These are phyloP conservation scores for Kwoniella newhampshirensis DNA, from an alignment of 768 basidiomycete genomes.

Conservation along the genomic window DNA sequence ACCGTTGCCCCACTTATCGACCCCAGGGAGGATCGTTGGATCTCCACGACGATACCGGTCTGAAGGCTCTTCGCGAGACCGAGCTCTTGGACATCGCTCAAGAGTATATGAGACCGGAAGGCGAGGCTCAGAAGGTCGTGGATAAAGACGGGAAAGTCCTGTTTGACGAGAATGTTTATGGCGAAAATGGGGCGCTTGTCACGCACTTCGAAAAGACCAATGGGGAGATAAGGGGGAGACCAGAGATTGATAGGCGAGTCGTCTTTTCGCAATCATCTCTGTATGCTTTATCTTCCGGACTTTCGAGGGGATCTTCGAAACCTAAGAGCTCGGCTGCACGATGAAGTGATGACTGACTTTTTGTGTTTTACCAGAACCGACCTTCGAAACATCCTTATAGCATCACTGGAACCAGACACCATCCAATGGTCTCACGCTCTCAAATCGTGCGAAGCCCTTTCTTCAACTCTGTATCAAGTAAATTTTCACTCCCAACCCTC, in stretches of 20 bases:
- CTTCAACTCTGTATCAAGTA: constrained; percentile 14
- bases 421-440: constrained; percentile 31
- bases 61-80: constrained; percentile 33
- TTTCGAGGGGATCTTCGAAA: too few species aligned
- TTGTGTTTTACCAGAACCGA: constrained; percentile 15
- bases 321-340: too few species aligned
- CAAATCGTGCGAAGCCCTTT: constrained; percentile 11
- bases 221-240: constrained; percentile 13
- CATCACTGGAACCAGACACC: constrained; percentile 22
- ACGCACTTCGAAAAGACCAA: not conserved
- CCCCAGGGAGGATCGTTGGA: constrained; percentile 47
- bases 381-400: constrained; percentile 26
- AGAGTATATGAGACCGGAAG: constrained; percentile 29
- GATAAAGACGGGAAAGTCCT: constrained; percentile 29
- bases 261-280: not conserved
- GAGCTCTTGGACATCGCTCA: constrained; percentile 38
- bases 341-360: too few species aligned
- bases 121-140: constrained; percentile 38
- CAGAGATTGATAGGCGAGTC: constrained; percentile 37
- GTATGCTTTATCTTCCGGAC: not conserved
- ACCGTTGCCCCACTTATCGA: constrained; percentile 18
- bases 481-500: constrained; percentile 19
- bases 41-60: constrained; percentile 45
- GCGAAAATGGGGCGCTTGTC: not conserved
- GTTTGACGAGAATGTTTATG: constrained; percentile 22